Base-by-base conservation (phyloP, 371 early-diverging fungal species). In the Mucor velutinosus region DNA sequence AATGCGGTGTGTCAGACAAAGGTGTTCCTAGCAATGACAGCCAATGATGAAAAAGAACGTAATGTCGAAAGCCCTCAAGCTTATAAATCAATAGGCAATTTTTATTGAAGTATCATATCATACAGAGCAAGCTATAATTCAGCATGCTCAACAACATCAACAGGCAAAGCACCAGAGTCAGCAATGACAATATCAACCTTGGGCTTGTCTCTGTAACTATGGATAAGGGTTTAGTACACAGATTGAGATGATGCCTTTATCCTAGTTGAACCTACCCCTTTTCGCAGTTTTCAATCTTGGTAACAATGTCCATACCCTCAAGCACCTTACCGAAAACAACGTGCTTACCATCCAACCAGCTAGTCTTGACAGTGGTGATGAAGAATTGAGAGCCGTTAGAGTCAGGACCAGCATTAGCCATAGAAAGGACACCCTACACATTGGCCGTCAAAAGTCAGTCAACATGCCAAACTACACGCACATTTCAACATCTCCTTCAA, bases 361-460 rank as follows among this genome's bases (percentile, higher is more conserved):
- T 55, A 8, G 94, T 93, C 70, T 78, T 76, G 64, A 87, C 89
- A 51, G 95, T 92, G 27, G 95, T 95, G 73, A 98, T 94, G 77
- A 97, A 98, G 86, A 99, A 98, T 87, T 99, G 99, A 62, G 96
- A 95, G 25, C 99, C 99, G 76, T 99, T 99, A 56, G 99, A 97
- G 76, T 98, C 81, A 67, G 84, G 78, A 55, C 97, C 99, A 64
- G 94, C 84, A 75, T 98, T 98, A 63, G 99, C 99, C 99, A 98
- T 98, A 30, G 92, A 92, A 45, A 98, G 83, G 41, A 94, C 82
- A 41, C 96, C 96, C 79, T 78, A 68, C n/a, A n/a, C n/a, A n/a
- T n/a, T n/a, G n/a, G n/a, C n/a, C n/a, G n/a, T n/a, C n/a, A n/a
- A n/a, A 39, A 5, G 27, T 37, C 27, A 53, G 30, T 49, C 32